Percentiles rank a stretch among this genome's conserved stretches.
Conservation (phyloP, 192 early-diverging fungal species). For the Gryganskiella cystojenkinii region DNA sequence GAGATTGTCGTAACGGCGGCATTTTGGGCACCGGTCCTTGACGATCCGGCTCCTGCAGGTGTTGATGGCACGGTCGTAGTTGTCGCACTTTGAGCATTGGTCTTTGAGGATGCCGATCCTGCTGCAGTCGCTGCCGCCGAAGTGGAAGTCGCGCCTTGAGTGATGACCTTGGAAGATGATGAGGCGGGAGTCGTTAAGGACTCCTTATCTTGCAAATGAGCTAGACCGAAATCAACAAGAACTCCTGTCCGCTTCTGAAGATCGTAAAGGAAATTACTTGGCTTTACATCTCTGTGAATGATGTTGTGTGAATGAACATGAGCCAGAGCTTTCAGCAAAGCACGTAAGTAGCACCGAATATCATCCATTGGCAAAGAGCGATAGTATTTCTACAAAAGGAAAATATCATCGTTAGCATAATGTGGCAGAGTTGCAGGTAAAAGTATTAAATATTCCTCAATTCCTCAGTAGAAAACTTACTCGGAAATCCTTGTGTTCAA, state of each 20-base stretch:
- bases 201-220: constrained; percentile 59
- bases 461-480: constrained; percentile 46
- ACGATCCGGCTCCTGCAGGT: not conserved
- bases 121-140: not conserved
- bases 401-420: not conserved
- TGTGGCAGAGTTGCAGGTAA: too few relatives aligned
- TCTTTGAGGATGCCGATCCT: too few relatives aligned
- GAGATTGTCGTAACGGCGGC: too few relatives aligned
- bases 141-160: too few relatives aligned
- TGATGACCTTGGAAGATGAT: too few relatives aligned
- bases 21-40: too few relatives aligned
- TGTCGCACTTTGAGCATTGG: too few relatives aligned
- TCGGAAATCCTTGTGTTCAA: constrained; percentile 84
- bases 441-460: not conserved
- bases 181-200: not conserved
- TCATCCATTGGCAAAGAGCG: constrained; percentile 68
- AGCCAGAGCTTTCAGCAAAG: constrained; percentile 76
- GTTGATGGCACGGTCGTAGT: not conserved
- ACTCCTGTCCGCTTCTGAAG: constrained; percentile 74
- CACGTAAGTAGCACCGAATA: constrained; percentile 81
- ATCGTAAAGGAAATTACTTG: constrained; percentile 94
- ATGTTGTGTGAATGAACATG: constrained; percentile 76
- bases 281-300: constrained; percentile 95
- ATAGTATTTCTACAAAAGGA: constrained; percentile 67
- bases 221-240: constrained; percentile 94